Percentiles rank a stretch among this genome's conserved stretches.
Evolutionary conservation across 208 protist species (phyloP).

Genomic region (Naegleria fowleri): DNA sequence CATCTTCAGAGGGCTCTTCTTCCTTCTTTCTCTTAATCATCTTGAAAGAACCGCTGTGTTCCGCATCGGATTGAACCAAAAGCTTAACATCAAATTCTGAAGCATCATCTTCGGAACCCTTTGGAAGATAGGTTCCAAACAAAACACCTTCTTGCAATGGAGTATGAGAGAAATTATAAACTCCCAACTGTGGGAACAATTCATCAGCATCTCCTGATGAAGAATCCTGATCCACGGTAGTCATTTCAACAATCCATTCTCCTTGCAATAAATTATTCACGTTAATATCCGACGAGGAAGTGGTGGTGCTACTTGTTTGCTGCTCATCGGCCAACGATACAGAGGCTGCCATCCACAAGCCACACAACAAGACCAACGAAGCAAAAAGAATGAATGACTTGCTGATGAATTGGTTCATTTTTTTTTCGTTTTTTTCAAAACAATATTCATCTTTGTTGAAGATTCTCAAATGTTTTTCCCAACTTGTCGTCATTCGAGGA

Average conservation of each 20-base stretch:
- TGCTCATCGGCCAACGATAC: too few relatives aligned
- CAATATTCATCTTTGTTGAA: too few relatives aligned
- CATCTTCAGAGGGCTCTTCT: background rate
- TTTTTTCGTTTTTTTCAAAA: too few relatives aligned
- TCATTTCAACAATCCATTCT: background rate
- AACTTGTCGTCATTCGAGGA: too few relatives aligned
- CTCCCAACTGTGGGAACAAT: background rate
- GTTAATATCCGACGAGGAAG: background rate
- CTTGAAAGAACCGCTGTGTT: background rate
- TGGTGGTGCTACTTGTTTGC: background rate
- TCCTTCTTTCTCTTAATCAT: conserved; percentile 1
- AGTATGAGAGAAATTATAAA: background rate
- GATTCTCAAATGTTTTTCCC: too few relatives aligned
- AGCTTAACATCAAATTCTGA: background rate
- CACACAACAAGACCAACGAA: too few relatives aligned
- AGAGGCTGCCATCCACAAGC: too few relatives aligned
- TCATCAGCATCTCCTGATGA: background rate
- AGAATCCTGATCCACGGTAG: background rate
- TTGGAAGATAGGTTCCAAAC: background rate
- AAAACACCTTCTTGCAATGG: background rate
- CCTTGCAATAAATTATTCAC: background rate
- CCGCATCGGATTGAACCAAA: background rate
- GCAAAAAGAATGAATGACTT: too few relatives aligned
- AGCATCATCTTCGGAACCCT: background rate
- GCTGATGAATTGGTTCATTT: too few relatives aligned